Evolutionary conservation across 768 basidiomycete species (phyloP), one percentile per base, ranked within the genome.

Genomic region (Strobilomyces dryophilus): DNA sequence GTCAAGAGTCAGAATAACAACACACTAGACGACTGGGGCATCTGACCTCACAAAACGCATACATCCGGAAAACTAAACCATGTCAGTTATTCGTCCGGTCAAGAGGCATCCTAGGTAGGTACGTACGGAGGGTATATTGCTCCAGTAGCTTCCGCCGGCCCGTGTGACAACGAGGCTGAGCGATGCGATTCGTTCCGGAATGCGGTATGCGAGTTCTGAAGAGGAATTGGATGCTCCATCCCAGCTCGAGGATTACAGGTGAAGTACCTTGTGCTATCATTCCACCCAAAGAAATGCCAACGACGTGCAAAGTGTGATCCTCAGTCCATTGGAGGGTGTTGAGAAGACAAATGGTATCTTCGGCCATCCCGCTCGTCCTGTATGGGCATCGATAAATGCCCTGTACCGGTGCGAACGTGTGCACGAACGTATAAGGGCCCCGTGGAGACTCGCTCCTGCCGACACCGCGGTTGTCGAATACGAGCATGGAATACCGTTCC

Each of bases 381-480:
- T 47, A 15, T 5, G 15, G 6, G 29, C 29, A 29, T 29, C 9
- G 8, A 29, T 62, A 15, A 61, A 42, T 21, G 31, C 11, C 2
- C 5, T 6, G 11, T 27, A 26, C 18, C 1, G 21, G 29, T 7
- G 21, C 44, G 17, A 34, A 18, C n/a, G 2, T 0, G 7, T 32
- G 29, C 24, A 74, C 81, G 54, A 63, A 91, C 88, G 85, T 78
- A 70, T 92, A 92, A 1, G 89, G 89, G 1, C 89, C 91, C 43
- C 74, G 68, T 0, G 89, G 89, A 40, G 81, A 74, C 4, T 76
- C 80, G 27, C 85, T 88, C 66, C 89, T 80, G 6, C 91, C 91
- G 8, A 88, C 88, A 2, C 91, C 91, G 37, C 91, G 79, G 65
- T 93, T 92, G 68, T 92, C 91, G 63, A 92, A 91, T 5, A 89